Evolutionary conservation across 805 yeast genomes (phyloP).

Genomic region (Zygoascus tannicola): DNA sequence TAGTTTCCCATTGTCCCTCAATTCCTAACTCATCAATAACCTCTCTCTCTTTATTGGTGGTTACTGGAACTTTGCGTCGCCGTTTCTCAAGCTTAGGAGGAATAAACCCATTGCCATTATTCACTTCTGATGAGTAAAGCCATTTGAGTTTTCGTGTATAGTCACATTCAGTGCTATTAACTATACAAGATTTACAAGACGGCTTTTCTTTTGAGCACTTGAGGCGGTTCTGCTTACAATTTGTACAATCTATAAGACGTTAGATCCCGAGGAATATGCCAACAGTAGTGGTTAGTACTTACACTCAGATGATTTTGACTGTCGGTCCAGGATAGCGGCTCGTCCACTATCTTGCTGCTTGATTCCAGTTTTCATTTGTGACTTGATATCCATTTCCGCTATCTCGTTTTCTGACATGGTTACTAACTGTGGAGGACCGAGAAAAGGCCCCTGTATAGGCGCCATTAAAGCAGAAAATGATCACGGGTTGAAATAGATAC

Average conservation of each 20-base stretch:
- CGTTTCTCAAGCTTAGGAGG: constrained; percentile 1
- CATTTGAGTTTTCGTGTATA: background rate
- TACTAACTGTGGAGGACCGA: too few species aligned
- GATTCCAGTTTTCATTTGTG: too few species aligned
- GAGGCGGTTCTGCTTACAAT: constrained; percentile 1
- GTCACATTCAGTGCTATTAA: background rate
- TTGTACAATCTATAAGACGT: constrained; percentile 3
- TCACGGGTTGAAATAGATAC: too few species aligned
- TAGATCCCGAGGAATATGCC: too few species aligned
- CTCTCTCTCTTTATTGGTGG: background rate
- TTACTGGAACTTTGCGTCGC: background rate
- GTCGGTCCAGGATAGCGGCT: too few species aligned
- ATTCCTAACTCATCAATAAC: background rate
- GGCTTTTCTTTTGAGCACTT: constrained; percentile 3
- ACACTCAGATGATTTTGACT: too few species aligned
- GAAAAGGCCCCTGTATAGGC: too few species aligned
- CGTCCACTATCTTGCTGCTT: too few species aligned
- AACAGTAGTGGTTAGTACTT: too few species aligned
- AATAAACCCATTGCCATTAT: background rate
- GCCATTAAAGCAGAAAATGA: too few species aligned
- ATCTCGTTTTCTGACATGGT: too few species aligned
- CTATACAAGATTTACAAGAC: background rate
- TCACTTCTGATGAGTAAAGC: background rate
- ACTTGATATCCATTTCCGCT: too few species aligned
- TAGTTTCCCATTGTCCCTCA: background rate